Evolutionary conservation across 495 filamentous ascomycete species (phyloP).

Genomic region (Pseudoneurospora amorphoporcata): DNA sequence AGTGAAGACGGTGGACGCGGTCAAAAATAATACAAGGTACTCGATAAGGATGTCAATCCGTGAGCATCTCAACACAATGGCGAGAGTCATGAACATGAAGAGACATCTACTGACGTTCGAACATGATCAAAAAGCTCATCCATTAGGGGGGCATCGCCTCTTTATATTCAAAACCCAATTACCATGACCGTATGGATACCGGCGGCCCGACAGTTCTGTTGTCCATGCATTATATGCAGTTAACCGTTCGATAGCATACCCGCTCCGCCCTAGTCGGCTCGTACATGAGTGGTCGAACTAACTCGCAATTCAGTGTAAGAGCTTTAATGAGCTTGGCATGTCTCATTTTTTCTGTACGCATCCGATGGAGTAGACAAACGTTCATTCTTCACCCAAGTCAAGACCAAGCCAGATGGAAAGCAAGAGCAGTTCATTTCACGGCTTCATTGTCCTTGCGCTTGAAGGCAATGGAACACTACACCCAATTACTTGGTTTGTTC

Average conservation of each 20-base stretch:
- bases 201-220: not conserved
- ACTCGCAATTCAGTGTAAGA: not conserved
- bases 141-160: not conserved
- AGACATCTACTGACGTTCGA: not conserved
- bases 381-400: not conserved
- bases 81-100: not conserved
- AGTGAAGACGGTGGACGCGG: not conserved
- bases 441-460: not conserved
- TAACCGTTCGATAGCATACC: not conserved
- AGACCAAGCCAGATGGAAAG: not conserved
- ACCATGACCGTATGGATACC: not conserved
- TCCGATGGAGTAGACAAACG: not conserved
- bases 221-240: not conserved
- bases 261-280: not conserved
- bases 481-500: not conserved
- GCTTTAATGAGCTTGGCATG: not conserved
- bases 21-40: not conserved
- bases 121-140: not conserved
- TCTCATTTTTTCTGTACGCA: not conserved
- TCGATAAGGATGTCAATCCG: not conserved
- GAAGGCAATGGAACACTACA: not conserved
- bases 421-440: not conserved
- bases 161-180: not conserved
- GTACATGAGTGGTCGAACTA: not conserved
- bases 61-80: not conserved